These are phyloP conservation scores for Elongisporangium prolatum DNA, from an alignment of 352 stramenopile genomes.

Conservation along the genomic window DNA sequence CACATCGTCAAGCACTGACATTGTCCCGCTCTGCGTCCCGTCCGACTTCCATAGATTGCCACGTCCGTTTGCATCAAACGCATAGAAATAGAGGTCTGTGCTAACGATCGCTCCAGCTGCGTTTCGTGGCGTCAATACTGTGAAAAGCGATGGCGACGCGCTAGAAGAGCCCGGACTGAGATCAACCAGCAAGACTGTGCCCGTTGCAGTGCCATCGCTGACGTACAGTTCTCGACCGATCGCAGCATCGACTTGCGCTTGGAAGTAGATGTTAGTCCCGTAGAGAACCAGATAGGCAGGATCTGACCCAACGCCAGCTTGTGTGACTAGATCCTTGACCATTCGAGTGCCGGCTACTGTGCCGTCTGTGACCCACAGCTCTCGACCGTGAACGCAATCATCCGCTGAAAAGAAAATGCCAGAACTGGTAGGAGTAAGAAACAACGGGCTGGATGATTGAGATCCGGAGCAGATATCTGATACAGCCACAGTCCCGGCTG, in stretches of 20 bases:
- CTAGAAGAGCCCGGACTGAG: slow-evolving; percentile 20
- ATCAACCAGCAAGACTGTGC: slow-evolving; percentile 36
- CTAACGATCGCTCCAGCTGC: slow-evolving; percentile 3
- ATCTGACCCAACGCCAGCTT: slow-evolving; percentile 21
- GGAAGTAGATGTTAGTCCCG: slow-evolving; percentile 31
- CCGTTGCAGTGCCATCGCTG: slow-evolving; percentile 37
- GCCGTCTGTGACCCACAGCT: slow-evolving; percentile 67
- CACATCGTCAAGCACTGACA: slow-evolving; percentile 15
- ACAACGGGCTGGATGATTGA: slow-evolving; percentile 35
- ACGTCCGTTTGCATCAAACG: slow-evolving; percentile 7
- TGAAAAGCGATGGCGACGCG: slow-evolving; percentile 19
- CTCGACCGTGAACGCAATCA: slow-evolving; percentile 55
- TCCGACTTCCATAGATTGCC: slow-evolving; percentile 29
- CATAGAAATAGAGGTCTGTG: slow-evolving; percentile 24
- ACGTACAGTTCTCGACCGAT: slow-evolving; percentile 51
- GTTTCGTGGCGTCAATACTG: slow-evolving; percentile 4
- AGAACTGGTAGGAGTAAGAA: slow-evolving; percentile 29
- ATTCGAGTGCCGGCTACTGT: slow-evolving; percentile 29
- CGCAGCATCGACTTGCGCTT: slow-evolving; percentile 13
- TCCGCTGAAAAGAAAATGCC: slow-evolving; percentile 65
- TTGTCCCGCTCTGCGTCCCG: slow-evolving; percentile 17
- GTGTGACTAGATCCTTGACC: slow-evolving; percentile 43
- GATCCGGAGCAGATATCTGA: slow-evolving; percentile 41
- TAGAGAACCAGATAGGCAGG: slow-evolving; percentile 40
- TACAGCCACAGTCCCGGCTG: slow-evolving; percentile 36